Evolutionary conservation across 176 grass and related monocot species (phyloP).

Genomic region (Cenchrus purpureus): DNA sequence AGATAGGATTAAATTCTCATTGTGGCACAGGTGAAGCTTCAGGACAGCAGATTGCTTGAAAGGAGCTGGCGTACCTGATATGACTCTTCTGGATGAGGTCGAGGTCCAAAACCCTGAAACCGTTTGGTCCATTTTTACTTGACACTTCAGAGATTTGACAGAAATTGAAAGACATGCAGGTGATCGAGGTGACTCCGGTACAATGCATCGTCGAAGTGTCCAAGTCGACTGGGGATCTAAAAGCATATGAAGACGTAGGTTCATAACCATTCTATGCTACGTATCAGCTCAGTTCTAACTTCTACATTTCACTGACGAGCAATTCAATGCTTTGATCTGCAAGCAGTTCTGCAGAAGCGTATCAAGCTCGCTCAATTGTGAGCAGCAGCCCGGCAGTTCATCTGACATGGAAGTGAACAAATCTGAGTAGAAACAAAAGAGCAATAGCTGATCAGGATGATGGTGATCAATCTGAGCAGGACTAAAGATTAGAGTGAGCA

Average conservation of each 20-base stretch:
- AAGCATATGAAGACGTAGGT: slow-evolving; percentile 62
- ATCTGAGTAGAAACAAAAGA: slow-evolving; percentile 15
- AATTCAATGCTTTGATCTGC: slow-evolving; percentile 3
- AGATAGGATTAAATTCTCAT: not conserved
- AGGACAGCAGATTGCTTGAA: slow-evolving; percentile 46
- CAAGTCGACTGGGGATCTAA: slow-evolving; percentile 65
- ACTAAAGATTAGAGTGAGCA: not conserved
- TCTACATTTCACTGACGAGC: slow-evolving; percentile 25
- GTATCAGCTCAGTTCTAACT: slow-evolving; percentile 14
- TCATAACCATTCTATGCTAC: not conserved
- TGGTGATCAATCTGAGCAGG: not conserved
- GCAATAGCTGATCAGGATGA: not conserved
- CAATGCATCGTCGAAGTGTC: slow-evolving; percentile 64
- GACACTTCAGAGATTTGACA: not conserved
- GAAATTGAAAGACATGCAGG: slow-evolving; percentile 46
- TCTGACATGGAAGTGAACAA: slow-evolving; percentile 9
- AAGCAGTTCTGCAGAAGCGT: slow-evolving; percentile 68
- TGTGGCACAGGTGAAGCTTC: slow-evolving; percentile 70
- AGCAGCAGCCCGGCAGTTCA: slow-evolving; percentile 14
- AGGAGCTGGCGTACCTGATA: slow-evolving; percentile 48
- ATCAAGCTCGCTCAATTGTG: slow-evolving; percentile 52
- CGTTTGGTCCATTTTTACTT: not conserved
- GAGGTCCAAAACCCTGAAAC: not conserved
- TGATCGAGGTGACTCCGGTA: slow-evolving; percentile 58
- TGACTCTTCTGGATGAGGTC: slow-evolving; percentile 67